Base-by-base conservation (phyloP, 2,329 filamentous ascomycete genomes). In the Cladophialophora psammophila region DNA sequence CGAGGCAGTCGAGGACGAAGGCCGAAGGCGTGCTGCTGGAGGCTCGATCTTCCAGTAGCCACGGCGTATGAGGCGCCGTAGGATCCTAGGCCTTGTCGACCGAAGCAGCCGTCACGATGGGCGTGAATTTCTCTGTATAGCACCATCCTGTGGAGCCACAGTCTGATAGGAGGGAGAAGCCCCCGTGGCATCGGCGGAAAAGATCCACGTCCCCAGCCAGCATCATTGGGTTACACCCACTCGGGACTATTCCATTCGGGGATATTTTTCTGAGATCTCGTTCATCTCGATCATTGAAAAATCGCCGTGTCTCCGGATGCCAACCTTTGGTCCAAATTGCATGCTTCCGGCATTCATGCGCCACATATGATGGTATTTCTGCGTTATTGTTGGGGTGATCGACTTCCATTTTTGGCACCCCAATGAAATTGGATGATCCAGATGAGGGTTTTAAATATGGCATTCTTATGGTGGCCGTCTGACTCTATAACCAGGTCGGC, bases 331-430 rank as follows among this genome's bases (percentile, higher is more conserved):
- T 4, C 56, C 20, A 45, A 45, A 42, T 55, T 64, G 56, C 48
- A 32, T 40, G 10, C 12, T 35, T 38, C 60, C 31, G 38, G 63
- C 56, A 31, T 56, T 54, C 50, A 35, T 15, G 34, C 34, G 36
- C 36, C 36, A 42, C 55, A 36, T 38, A 63, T 48, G 36, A 48
- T 48, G 31, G 35, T 26, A 12, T 32, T 38, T 52, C 36, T 35
- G 36, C 15, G 12, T 52, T 42, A 55, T 55, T 54, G 56, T 65
- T 60, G 63, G 56, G 63, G 52, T 57, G 54, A 15, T 38, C 18
- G 48, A 20, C 38, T 35, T 65, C 63, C 63, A 64, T 64, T 64
- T 64, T 64, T 54, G 62, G 62, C 18, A 20, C 36, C 60, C 50
- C 60, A 55, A 55, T 56, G 50, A 56, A 55, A 56, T 56, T 63